These are phyloP conservation scores for Hibiscus mutabilis DNA, from an alignment of 345 rosid genomes.

Conservation along the genomic window DNA sequence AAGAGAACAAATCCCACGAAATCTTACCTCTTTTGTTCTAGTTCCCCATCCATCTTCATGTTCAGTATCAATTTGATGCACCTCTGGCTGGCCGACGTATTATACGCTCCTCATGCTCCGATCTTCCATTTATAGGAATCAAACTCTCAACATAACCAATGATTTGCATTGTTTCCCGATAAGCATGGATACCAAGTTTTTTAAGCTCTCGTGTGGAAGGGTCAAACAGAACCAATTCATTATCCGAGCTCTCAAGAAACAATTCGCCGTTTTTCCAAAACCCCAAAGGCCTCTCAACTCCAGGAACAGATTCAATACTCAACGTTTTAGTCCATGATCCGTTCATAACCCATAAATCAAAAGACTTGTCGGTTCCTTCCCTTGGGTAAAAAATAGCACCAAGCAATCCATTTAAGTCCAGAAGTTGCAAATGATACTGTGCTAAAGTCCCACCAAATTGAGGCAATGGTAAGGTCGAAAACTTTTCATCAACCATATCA, in stretches of 20 bases:
- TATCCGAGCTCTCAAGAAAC: not conserved
- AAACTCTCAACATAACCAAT: not conserved
- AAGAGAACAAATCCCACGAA: not conserved
- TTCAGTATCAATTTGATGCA: not conserved
- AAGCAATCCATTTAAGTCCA: too few species aligned
- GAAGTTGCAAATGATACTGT: too few species aligned
- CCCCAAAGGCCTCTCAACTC: not conserved
- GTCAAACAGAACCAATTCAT: not conserved
- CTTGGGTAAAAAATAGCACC: too few species aligned
- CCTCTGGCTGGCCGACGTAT: not conserved
- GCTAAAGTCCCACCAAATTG: too few species aligned
- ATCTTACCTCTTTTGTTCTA: not conserved
- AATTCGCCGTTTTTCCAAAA: not conserved
- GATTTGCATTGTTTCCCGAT: not conserved
- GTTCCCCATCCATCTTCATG: not conserved
- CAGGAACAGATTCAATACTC: not conserved
- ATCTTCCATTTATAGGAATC: not conserved
- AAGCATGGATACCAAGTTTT: not conserved
- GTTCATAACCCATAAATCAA: too few species aligned
- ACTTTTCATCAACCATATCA: too few species aligned
- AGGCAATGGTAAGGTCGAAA: too few species aligned
- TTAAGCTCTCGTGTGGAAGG: not conserved
- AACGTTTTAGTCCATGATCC: not conserved
- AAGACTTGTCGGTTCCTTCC: too few species aligned
- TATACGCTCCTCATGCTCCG: not conserved